These are phyloP conservation scores for Microcera coccophila DNA, from an alignment of 2,329 filamentous ascomycete species.

Conservation along the genomic window DNA sequence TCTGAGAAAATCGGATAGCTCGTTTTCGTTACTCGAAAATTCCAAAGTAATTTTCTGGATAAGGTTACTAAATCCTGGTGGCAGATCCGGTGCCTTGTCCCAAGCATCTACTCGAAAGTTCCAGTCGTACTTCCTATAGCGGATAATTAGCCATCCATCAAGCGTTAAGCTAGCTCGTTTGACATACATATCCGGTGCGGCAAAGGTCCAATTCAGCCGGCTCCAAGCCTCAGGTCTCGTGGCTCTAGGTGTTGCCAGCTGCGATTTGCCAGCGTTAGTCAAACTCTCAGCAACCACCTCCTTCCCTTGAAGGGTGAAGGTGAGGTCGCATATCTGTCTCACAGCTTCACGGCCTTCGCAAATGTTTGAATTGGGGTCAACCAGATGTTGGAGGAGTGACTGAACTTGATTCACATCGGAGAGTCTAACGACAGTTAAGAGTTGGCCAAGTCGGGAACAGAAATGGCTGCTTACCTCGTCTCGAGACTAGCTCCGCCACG, in stretches of 20 bases:
- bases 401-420: constrained; percentile 10
- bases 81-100: constrained; percentile 14
- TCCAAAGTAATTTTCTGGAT: constrained; percentile 20
- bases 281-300: constrained; percentile 20
- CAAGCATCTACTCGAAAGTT: constrained; percentile 29
- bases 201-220: constrained; percentile 32
- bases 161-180: background rate
- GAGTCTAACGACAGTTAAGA: constrained; percentile 17
- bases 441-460: background rate
- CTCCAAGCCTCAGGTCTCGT: constrained; percentile 18
- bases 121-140: constrained; percentile 33
- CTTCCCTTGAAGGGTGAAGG: constrained; percentile 14
- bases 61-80: constrained; percentile 17
- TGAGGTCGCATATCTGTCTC: constrained; percentile 17
- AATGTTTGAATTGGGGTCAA: constrained; percentile 10
- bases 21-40: constrained; percentile 1
- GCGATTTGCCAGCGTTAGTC: constrained; percentile 5
- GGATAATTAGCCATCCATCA: background rate
- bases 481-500: constrained; percentile 30
- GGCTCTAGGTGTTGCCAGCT: constrained; percentile 22
- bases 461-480: constrained; percentile 23
- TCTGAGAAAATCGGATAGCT: constrained; percentile 7
- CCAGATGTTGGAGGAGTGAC: constrained; percentile 14
- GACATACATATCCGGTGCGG: constrained; percentile 35
- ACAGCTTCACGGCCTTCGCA: constrained; percentile 12